Evolutionary conservation across 2,329 filamentous ascomycete genomes (phyloP).

Genomic region (Cercospora nicotianae): DNA sequence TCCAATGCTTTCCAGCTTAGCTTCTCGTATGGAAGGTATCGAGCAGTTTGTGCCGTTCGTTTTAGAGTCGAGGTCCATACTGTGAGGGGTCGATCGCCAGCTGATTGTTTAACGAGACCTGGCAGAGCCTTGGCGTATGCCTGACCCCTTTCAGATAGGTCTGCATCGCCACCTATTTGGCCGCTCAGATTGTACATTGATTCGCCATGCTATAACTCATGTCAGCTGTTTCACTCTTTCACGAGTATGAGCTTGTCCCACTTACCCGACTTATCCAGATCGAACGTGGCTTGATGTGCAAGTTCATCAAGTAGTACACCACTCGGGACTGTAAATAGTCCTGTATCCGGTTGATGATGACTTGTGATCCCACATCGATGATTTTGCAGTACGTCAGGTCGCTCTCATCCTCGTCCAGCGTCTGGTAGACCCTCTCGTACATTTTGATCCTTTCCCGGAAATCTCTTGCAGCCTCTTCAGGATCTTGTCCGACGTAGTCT

Average conservation of each 20-base stretch:
- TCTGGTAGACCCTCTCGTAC: slow-evolving; percentile 96
- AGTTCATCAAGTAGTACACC: slow-evolving; percentile 97
- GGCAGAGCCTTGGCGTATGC: slow-evolving; percentile 84
- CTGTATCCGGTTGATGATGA: slow-evolving; percentile 96
- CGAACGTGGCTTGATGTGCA: slow-evolving; percentile 93
- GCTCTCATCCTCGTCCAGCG: slow-evolving; percentile 84
- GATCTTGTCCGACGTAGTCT: slow-evolving; percentile 92
- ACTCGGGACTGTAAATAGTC: slow-evolving; percentile 96
- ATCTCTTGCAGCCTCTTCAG: slow-evolving; percentile 83
- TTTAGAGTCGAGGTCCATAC: slow-evolving; percentile 75
- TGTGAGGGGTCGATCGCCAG: slow-evolving; percentile 71
- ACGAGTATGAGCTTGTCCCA: not conserved
- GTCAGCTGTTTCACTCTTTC: slow-evolving; percentile 10
- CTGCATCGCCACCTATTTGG: slow-evolving; percentile 88
- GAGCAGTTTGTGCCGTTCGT: slow-evolving; percentile 88
- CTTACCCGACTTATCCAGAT: slow-evolving; percentile 83
- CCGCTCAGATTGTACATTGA: slow-evolving; percentile 88
- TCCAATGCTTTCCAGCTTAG: slow-evolving; percentile 98
- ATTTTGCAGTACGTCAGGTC: slow-evolving; percentile 94
- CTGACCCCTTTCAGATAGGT: slow-evolving; percentile 81
- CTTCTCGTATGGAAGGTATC: slow-evolving; percentile 88
- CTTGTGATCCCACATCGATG: slow-evolving; percentile 91
- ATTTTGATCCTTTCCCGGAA: slow-evolving; percentile 93
- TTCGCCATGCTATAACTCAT: slow-evolving; percentile 73
- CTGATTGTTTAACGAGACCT: slow-evolving; percentile 78